These are phyloP conservation scores for Pseudoscleropodium purum DNA, from an alignment of 225 moss, liverwort and hornwort genomes.

Conservation along the genomic window DNA sequence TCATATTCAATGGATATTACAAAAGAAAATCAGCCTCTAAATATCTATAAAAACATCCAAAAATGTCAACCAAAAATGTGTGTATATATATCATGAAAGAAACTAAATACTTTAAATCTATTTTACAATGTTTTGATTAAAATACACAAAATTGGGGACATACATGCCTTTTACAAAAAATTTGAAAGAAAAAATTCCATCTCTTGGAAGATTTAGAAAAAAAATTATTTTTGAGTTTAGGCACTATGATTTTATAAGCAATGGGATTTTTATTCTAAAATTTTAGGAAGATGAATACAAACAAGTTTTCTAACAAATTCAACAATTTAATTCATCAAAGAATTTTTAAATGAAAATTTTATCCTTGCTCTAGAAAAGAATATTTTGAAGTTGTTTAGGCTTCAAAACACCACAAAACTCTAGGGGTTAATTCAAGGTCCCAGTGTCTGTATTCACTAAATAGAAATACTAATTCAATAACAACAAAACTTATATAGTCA, in stretches of 20 bases:
- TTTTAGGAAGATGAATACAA: background rate
- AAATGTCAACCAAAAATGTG: too few species aligned
- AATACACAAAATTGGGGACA: background rate
- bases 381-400: background rate
- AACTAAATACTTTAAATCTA: background rate
- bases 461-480: background rate
- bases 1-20: too few species aligned
- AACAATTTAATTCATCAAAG: background rate
- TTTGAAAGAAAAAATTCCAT: too few species aligned
- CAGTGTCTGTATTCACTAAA: background rate
- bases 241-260: background rate
- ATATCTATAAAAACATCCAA: too few species aligned
- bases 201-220: background rate
- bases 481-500: background rate
- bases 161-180: background rate
- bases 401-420: background rate
- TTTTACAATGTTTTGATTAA: background rate
- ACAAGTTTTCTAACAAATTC: background rate
- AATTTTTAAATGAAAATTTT: background rate
- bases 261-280: background rate
- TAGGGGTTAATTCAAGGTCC: background rate
- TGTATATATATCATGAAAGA: too few species aligned
- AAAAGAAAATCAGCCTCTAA: too few species aligned
- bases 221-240: background rate
- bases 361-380: fast-evolving